A percentile compares a stretch with the other conserved stretches of the same genome.
Evolutionary conservation across 2,329 filamentous ascomycete species (phyloP).

Genomic region (Catunica adiposa): DNA sequence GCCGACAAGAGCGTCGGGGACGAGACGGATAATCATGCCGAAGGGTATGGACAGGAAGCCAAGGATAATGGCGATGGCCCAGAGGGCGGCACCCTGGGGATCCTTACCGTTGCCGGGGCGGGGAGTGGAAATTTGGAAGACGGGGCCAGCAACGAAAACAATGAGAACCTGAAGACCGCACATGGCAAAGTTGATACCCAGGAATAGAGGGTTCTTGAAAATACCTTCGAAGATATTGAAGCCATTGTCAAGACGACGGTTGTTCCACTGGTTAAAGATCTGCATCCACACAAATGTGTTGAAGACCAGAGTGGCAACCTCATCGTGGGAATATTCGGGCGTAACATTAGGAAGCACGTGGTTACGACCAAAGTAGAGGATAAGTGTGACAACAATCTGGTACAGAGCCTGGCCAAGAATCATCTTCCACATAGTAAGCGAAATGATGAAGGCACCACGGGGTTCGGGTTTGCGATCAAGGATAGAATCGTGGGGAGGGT

Average conservation of each 20-base stretch:
- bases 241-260: constrained; percentile 80
- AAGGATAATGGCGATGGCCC: constrained; percentile 74
- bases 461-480: constrained; percentile 56
- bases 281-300: constrained; percentile 99
- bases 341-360: constrained; percentile 13
- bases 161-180: constrained; percentile 80
- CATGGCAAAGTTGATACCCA: constrained; percentile 73
- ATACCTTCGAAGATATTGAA: constrained; percentile 94
- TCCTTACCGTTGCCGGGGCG: constrained; percentile 23
- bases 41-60: constrained; percentile 74
- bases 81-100: constrained; percentile 55
- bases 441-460: constrained; percentile 49
- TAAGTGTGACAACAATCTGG: constrained; percentile 63
- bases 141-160: constrained; percentile 65
- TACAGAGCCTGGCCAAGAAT: constrained; percentile 85
- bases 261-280: constrained; percentile 97
- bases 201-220: constrained; percentile 72
- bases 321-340: constrained; percentile 18
- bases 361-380: constrained; percentile 56
- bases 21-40: constrained; percentile 61
- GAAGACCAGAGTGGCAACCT: constrained; percentile 73
- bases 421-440: constrained; percentile 98
- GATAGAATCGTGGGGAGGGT: constrained; percentile 70
- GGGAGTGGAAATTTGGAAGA: constrained; percentile 48
- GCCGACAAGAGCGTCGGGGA: constrained; percentile 56